A percentile compares a stretch with the other conserved stretches of the same genome.
Conservation (phyloP, 2,329 filamentous ascomycete species). For the Cladosporium cucumerinum region DNA sequence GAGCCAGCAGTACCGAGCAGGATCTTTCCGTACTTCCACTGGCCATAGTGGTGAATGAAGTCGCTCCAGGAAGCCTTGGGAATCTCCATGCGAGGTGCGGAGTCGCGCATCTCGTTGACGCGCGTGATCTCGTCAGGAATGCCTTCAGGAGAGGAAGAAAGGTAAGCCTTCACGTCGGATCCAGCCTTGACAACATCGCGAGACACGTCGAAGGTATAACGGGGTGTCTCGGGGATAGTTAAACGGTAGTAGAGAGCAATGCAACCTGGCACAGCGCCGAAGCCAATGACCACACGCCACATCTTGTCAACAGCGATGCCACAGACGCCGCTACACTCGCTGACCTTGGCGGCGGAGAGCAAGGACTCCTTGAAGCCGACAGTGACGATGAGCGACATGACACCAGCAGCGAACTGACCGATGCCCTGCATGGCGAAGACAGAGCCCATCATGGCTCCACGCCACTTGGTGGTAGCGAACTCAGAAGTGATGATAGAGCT, state of each 20-base stretch:
- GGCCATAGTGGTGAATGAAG: conserved; percentile 67
- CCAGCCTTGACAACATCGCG: conserved; percentile 71
- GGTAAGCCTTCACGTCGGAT: conserved; percentile 72
- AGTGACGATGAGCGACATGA: conserved; percentile 66
- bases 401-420: conserved; percentile 71
- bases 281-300: conserved; percentile 79
- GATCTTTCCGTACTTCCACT: conserved; percentile 68
- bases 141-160: conserved; percentile 61
- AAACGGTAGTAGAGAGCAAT: conserved; percentile 82
- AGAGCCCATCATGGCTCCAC: conserved; percentile 81
- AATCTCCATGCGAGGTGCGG: conserved; percentile 55
- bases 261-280: conserved; percentile 75
- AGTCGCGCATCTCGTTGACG: conserved; percentile 54
- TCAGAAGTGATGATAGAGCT: conserved; percentile 82
- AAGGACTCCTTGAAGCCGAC: conserved; percentile 39
- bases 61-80: conserved; percentile 70
- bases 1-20: conserved; percentile 77
- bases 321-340: conserved; percentile 61
- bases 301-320: conserved; percentile 76
- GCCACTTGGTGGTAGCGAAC: conserved; percentile 81
- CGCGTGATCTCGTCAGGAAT: conserved; percentile 64
- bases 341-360: conserved; percentile 38
- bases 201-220: conserved; percentile 80
- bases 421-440: conserved; percentile 88
- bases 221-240: conserved; percentile 82